phyloP scores from a whole-genome alignment of 2,329 filamentous ascomycete species.

The Neopestalotiopsis rosae region DNA sequence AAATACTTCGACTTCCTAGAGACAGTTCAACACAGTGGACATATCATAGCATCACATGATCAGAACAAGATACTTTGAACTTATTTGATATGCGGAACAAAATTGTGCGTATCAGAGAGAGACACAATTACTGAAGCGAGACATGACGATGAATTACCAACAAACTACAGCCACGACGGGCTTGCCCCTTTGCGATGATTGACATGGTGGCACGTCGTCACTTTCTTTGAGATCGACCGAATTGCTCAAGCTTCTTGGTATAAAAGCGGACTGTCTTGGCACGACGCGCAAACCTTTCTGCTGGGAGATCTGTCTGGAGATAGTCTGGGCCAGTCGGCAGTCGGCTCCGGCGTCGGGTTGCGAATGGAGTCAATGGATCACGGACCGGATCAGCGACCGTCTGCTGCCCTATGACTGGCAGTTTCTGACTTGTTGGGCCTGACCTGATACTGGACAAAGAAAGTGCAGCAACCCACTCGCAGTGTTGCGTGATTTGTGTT shows the following conservation, averaged over 20 bases:
- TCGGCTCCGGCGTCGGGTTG: background rate
- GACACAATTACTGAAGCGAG: background rate
- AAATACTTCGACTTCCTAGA: too few species aligned
- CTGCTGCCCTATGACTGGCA: background rate
- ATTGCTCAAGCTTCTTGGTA: background rate
- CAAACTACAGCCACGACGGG: too few species aligned
- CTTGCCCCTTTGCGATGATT: background rate
- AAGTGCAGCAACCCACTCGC: background rate
- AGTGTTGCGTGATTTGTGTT: background rate
- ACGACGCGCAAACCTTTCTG: background rate
- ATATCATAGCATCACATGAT: background rate
- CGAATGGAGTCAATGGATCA: background rate
- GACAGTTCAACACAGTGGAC: background rate
- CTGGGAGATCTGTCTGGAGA: background rate
- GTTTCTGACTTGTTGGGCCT: background rate
- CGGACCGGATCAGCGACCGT: background rate
- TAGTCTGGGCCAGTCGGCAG: background rate
- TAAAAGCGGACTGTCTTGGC: background rate
- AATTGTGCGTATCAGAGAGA: background rate
- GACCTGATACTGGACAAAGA: background rate
- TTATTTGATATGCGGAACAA: background rate
- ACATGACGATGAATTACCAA: background rate
- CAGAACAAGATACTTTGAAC: background rate
- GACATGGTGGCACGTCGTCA: background rate
- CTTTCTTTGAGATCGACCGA: background rate